Evolutionary conservation across 768 basidiomycete genomes (phyloP).

Genomic region (Nidularia pulvinata): DNA sequence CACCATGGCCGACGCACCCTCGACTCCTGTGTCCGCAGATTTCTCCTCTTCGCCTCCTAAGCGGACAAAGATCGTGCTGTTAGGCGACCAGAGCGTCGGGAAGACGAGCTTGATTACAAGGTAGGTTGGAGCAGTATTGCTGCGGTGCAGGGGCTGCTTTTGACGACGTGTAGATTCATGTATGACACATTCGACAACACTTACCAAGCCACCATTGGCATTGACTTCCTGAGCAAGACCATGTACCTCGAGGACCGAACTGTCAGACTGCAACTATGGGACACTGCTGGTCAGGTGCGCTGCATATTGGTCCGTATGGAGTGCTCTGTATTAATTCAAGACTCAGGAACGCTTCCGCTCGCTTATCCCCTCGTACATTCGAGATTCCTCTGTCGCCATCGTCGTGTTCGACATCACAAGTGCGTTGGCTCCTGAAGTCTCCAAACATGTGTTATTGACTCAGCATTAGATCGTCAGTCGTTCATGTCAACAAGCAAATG

Average conservation of each 20-base stretch:
- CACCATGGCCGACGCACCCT: slow-evolving; percentile 38
- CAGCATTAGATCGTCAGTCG: slow-evolving; percentile 76
- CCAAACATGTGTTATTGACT: slow-evolving; percentile 1
- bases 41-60: slow-evolving; percentile 90
- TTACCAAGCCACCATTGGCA: slow-evolving; percentile 97
- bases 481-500: slow-evolving; percentile 98
- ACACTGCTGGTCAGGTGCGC: slow-evolving; percentile 91
- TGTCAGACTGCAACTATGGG: slow-evolving; percentile 97
- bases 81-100: slow-evolving; percentile 97
- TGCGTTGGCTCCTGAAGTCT: slow-evolving; percentile 33
- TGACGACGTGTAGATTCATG: slow-evolving; percentile 69
- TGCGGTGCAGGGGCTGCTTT: background rate
- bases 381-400: slow-evolving; percentile 98
- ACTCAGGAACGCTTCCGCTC: slow-evolving; percentile 93
- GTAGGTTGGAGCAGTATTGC: slow-evolving; percentile 31
- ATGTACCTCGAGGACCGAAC: slow-evolving; percentile 99
- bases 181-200: slow-evolving; percentile 99
- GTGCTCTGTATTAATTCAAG: background rate
- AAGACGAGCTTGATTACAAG: slow-evolving; percentile 99
- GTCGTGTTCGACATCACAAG: slow-evolving; percentile 99
- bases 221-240: slow-evolving; percentile 99
- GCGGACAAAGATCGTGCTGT: slow-evolving; percentile 94
- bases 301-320: background rate
- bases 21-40: slow-evolving; percentile 76
- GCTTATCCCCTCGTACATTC: slow-evolving; percentile 97